Conservation (phyloP, 345 rosid species). For the Moringa oleifera region DNA sequence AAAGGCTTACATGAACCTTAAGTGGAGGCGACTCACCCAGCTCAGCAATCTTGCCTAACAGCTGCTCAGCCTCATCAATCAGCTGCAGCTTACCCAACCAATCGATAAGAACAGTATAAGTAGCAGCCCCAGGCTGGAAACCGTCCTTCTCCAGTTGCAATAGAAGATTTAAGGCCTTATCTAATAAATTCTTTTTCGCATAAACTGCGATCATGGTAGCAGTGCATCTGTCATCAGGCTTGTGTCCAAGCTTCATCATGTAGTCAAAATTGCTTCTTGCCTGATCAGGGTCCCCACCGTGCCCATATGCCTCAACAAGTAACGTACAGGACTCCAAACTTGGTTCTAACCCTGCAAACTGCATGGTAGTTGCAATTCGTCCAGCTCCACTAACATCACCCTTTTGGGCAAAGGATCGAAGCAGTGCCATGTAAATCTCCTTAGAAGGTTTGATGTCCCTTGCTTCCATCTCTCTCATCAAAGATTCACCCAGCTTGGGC, state of each 20-base stretch:
- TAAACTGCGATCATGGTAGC: constrained; percentile 63
- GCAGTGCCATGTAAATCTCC: constrained; percentile 65
- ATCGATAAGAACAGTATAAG: constrained; percentile 65
- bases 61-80: constrained; percentile 81
- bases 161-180: constrained; percentile 63
- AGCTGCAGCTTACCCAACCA: constrained; percentile 68
- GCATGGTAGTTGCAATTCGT: constrained; percentile 43
- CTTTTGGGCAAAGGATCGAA: constrained; percentile 47
- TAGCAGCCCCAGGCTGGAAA: constrained; percentile 65
- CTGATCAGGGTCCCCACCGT: constrained; percentile 41
- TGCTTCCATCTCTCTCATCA: constrained; percentile 51
- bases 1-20: constrained; percentile 65
- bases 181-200: constrained; percentile 54
- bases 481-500: constrained; percentile 37
- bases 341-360: constrained; percentile 33
- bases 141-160: constrained; percentile 75
- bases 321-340: constrained; percentile 48
- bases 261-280: constrained; percentile 59
- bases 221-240: constrained; percentile 57
- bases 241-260: constrained; percentile 49
- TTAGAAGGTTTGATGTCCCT: constrained; percentile 42
- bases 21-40: constrained; percentile 72
- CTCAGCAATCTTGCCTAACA: constrained; percentile 60
- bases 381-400: constrained; percentile 45
- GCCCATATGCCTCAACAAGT: constrained; percentile 56